Evolutionary conservation across 306 rosid genomes (phyloP).

Genomic region (Vigna angularis): DNA sequence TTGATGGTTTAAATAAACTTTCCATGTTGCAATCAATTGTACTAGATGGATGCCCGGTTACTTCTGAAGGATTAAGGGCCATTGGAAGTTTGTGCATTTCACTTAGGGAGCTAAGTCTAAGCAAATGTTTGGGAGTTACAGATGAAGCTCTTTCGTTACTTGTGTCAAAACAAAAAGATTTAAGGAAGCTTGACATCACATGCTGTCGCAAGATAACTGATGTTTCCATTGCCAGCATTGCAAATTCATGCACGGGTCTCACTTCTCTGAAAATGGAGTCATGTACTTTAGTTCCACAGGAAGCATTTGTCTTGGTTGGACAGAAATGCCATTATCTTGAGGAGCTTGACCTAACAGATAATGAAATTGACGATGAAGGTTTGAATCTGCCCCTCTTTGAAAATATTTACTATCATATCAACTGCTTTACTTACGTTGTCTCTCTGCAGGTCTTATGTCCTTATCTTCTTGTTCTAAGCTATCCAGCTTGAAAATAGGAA

Average conservation of each 20-base stretch:
- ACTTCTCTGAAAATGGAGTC: conserved; percentile 93
- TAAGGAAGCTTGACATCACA: conserved; percentile 90
- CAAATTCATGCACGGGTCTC: conserved; percentile 70
- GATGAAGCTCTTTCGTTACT: conserved; percentile 79
- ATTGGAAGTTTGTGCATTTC: conserved; percentile 76
- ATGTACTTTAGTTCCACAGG: conserved; percentile 73
- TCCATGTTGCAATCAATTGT: conserved; percentile 73
- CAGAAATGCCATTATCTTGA: conserved; percentile 67
- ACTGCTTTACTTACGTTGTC: conserved; percentile 43
- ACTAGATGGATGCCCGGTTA: conserved; percentile 76
- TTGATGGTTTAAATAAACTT: conserved; percentile 71
- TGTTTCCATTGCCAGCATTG: conserved; percentile 67
- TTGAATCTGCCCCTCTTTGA: conserved; percentile 25
- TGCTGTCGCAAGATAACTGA: conserved; percentile 89
- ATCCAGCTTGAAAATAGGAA: conserved; percentile 76
- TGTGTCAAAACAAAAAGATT: conserved; percentile 75
- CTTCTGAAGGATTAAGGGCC: conserved; percentile 75
- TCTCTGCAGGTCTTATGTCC: conserved; percentile 70
- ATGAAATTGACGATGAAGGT: conserved; percentile 95
- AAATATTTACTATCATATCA: conserved; percentile 25
- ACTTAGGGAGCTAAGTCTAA: conserved; percentile 78
- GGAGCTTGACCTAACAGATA: conserved; percentile 93
- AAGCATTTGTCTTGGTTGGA: conserved; percentile 79
- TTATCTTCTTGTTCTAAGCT: conserved; percentile 76
- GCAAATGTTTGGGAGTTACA: conserved; percentile 87